Base-by-base conservation (phyloP, 2,329 filamentous ascomycete species). In the Aureobasidium mangrovei region DNA sequence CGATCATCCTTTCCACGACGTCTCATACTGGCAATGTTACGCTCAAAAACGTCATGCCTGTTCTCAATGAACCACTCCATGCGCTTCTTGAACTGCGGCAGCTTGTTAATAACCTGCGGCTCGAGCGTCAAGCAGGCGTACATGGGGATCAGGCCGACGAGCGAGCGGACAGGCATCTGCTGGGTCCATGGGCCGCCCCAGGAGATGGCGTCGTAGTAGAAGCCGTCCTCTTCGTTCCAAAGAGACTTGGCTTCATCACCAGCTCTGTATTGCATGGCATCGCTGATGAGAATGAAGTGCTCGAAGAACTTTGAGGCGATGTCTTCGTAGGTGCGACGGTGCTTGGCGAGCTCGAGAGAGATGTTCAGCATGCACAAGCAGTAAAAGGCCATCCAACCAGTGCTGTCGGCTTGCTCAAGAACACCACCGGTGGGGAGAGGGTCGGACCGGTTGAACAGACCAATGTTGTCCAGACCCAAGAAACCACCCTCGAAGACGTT, bases 301-400 rank as follows among this genome's bases (percentile, higher is more conserved):
- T 97, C 93, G 64, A 97, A 97, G 76, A 97, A 97, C 72, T 97
- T 97, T 48, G 90, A 94, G 1, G 91, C 91, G 74, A 97, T 84
- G 65, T 97, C 91, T 74, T 97, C 91, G 69, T 97, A 97, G 55
- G 85, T 95, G 39, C 91, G 85, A 43, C 93, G 85, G 69, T 96
- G 89, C 74, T 97, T 97, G 56, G 91, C 91, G 61, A 97, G 78
- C 72, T 97, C 93, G 9, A 97, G 79, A 10, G 91, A 85, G 65
- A 97, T 97, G 72, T 97, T 97, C 65, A 97, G 78, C 91, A 97
- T 97, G 73, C 84, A 90, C 59, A 97, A 74, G 65, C 86, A 95
- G 75, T 95, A 97, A 70, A 97, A 97, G 7, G 88, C 91, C 91
- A 97, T 97, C 91, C 91, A 97, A 32, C 91, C 91, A 7, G 91